Conservation (phyloP, 139 green algal genomes). For the Chlorella sp. region DNA sequence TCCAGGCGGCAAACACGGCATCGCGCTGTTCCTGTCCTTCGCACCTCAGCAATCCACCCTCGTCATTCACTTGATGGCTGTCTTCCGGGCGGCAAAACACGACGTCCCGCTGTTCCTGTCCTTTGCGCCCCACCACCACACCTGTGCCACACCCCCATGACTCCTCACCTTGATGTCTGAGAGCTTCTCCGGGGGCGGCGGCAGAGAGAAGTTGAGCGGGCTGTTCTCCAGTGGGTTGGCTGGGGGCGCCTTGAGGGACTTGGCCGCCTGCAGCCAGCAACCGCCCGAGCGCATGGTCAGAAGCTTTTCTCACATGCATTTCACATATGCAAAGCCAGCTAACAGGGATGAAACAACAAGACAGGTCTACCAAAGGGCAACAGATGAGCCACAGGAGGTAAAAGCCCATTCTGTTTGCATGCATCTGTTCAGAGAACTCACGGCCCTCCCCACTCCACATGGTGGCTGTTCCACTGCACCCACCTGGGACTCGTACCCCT, state of each 20-base stretch:
- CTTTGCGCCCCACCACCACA: background rate
- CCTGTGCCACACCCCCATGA: background rate
- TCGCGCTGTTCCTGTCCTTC: background rate
- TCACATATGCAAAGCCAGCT: background rate
- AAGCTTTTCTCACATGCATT: background rate
- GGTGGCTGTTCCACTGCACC: no score
- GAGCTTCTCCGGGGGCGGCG: constrained; percentile 3
- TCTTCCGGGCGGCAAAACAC: background rate
- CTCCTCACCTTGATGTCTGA: constrained; percentile 3
- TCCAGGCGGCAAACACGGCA: background rate
- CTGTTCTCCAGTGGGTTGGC: constrained; percentile 3
- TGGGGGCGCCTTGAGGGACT: constrained; percentile 1
- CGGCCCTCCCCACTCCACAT: no score
- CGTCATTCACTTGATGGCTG: no score
- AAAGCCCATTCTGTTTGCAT: background rate
- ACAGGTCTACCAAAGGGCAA: background rate
- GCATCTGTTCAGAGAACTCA: no score
- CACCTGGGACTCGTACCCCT: no score
- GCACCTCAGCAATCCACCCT: background rate
- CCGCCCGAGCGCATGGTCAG: background rate
- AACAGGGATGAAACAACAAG: no score
- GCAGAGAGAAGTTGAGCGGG: constrained; percentile 2
- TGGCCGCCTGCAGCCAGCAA: background rate
- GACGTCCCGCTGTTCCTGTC: background rate
- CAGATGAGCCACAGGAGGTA: background rate